A percentile compares a stretch with the other conserved stretches of the same genome.
These are phyloP conservation scores for Gossypium thurberi DNA, from an alignment of 345 rosid genomes.

Conservation along the genomic window DNA sequence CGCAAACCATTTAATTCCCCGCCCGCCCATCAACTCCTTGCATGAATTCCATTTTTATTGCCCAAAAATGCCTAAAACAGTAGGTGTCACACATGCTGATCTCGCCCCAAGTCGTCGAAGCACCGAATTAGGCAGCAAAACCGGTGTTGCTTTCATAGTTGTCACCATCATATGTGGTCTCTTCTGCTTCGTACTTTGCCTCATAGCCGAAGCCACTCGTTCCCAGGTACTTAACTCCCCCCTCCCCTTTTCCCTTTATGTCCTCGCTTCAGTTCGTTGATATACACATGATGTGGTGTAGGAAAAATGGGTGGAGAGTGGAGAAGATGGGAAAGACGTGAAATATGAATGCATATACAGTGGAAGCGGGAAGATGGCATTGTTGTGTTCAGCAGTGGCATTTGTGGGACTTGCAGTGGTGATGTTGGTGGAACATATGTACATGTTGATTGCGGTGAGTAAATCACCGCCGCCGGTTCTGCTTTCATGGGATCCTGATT, in stretches of 20 bases:
- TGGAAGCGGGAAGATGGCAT: conserved; percentile 65
- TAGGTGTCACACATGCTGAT: conserved; percentile 81
- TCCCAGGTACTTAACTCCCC: conserved; percentile 46
- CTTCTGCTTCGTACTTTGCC: conserved; percentile 72
- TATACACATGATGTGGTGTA: conserved; percentile 17
- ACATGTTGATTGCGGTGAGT: conserved; percentile 58
- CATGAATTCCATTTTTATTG: background rate
- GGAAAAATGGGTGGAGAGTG: conserved; percentile 44
- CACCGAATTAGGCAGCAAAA: conserved; percentile 67
- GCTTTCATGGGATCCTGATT: conserved; percentile 43
- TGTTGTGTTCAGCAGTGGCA: conserved; percentile 25
- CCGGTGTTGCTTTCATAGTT: conserved; percentile 40
- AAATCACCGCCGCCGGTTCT: conserved; percentile 48
- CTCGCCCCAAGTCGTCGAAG: conserved; percentile 47
- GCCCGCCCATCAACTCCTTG: background rate
- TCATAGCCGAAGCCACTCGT: conserved; percentile 81
- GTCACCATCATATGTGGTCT: conserved; percentile 66
- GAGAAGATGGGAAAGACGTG: conserved; percentile 12
- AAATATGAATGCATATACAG: conserved; percentile 54
- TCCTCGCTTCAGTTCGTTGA: background rate
- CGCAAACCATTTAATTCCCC: conserved; percentile 4
- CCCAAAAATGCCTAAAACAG: conserved; percentile 35
- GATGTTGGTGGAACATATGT: conserved; percentile 64
- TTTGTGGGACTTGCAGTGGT: conserved; percentile 13
- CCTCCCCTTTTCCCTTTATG: background rate